Evolutionary conservation across 352 stramenopile genomes (phyloP).

Genomic region (Phytopythium kandeliae): DNA sequence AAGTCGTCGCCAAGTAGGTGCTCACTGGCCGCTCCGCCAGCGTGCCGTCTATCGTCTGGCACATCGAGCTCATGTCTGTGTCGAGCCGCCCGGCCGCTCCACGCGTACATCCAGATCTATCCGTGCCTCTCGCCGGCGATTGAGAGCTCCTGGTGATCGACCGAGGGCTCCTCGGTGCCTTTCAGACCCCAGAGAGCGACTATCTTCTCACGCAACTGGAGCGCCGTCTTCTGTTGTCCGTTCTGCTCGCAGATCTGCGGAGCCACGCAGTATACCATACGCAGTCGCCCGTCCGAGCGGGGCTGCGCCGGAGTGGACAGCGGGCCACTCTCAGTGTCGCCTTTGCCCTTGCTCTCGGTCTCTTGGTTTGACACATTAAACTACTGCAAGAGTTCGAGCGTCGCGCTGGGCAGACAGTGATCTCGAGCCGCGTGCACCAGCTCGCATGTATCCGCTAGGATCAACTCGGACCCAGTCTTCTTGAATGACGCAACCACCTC

Average conservation of each 20-base stretch:
- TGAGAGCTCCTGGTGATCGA: no score
- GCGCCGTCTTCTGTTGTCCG: slow-evolving; percentile 55
- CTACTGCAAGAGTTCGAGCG: slow-evolving; percentile 37
- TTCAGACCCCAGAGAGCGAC: slow-evolving; percentile 32
- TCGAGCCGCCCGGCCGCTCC: no score
- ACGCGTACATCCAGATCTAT: no score
- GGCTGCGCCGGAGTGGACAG: slow-evolving; percentile 10
- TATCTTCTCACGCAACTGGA: slow-evolving; percentile 42
- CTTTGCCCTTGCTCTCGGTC: slow-evolving; percentile 5
- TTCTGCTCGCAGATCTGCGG: slow-evolving; percentile 43
- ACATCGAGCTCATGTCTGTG: no score
- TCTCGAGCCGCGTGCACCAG: slow-evolving; percentile 46
- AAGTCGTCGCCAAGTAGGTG: no score
- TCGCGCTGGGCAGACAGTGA: slow-evolving; percentile 25
- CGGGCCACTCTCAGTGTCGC: slow-evolving; percentile 5
- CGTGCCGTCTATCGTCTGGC: no score
- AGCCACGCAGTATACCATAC: slow-evolving; percentile 48
- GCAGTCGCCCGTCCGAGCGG: slow-evolving; percentile 34
- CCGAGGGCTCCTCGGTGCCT: slow-evolving; percentile 21
- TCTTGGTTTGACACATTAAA: slow-evolving; percentile 40
- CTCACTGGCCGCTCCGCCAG: no score
- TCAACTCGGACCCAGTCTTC: slow-evolving; percentile 29
- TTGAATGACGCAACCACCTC: slow-evolving; percentile 32
- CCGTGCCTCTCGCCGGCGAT: slow-evolving; percentile 12
- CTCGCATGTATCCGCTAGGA: slow-evolving; percentile 39